These are phyloP conservation scores for Leucaena leucocephala DNA, from an alignment of 306 rosid genomes.

Conservation along the genomic window DNA sequence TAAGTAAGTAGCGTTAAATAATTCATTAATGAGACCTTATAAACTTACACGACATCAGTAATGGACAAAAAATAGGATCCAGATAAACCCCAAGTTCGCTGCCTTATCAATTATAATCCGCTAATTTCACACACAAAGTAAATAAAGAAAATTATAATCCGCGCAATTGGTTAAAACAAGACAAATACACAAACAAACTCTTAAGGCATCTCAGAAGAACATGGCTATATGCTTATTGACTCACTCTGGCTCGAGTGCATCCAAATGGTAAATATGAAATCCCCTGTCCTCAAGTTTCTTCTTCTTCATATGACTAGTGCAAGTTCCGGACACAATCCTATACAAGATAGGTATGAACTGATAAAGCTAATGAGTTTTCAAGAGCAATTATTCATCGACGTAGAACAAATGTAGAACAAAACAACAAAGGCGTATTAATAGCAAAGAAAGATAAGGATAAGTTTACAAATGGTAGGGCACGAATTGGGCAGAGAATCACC, in stretches of 20 bases:
- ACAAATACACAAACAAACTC: not conserved
- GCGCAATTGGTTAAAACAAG: not conserved
- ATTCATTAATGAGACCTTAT: not conserved
- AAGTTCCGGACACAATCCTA: constrained; percentile 76
- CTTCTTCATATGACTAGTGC: constrained; percentile 66
- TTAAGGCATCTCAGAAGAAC: not conserved
- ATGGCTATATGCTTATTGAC: constrained; percentile 3
- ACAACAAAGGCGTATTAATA: not conserved
- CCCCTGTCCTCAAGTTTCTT: constrained; percentile 68
- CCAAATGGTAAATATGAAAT: constrained; percentile 63
- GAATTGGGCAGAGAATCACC: constrained; percentile 43
- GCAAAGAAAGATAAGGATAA: not conserved
- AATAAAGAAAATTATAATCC: not conserved
- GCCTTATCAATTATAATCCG: not conserved
- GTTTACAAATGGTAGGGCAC: not conserved
- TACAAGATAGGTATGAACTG: constrained; percentile 10
- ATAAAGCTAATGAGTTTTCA: constrained; percentile 6
- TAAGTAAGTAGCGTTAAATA: not conserved
- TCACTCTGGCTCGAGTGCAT: constrained; percentile 78
- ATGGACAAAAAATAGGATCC: too few relatives aligned
- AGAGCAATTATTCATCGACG: not conserved
- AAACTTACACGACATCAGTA: not conserved
- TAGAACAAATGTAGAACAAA: not conserved
- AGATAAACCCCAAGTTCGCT: not conserved
- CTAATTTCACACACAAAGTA: not conserved